These are phyloP conservation scores for Vicia sativa DNA, from an alignment of 306 rosid species.

Conservation along the genomic window DNA sequence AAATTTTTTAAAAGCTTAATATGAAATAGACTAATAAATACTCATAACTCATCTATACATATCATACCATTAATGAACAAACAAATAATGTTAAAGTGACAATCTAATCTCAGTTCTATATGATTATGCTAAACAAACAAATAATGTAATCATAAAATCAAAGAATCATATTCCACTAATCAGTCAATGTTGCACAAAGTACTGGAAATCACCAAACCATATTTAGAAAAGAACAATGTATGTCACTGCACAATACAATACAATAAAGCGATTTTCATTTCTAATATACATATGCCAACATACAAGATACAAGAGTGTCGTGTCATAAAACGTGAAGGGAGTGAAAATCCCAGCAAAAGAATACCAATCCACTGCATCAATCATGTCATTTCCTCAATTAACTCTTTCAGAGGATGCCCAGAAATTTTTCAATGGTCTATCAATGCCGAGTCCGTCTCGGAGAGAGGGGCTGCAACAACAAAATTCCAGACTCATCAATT, in stretches of 20 bases:
- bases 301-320: constrained; percentile 50
- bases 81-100: background rate
- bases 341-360: constrained; percentile 40
- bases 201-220: constrained; percentile 35
- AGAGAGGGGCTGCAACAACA: constrained; percentile 86
- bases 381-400: constrained; percentile 27
- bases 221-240: constrained; percentile 15
- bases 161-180: constrained; percentile 38
- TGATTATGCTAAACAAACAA: constrained; percentile 9
- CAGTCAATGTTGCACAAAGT: constrained; percentile 24
- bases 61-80: too few species aligned
- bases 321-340: constrained; percentile 46
- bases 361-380: constrained; percentile 44
- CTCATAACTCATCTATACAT: too few species aligned
- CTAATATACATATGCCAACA: constrained; percentile 35
- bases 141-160: background rate
- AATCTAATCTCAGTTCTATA: background rate
- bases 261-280: constrained; percentile 42
- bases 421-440: constrained; percentile 75
- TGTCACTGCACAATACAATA: constrained; percentile 32
- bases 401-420: constrained; percentile 36
- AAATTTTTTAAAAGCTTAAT: too few species aligned
- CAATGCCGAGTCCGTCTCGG: constrained; percentile 93
- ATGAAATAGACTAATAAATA: too few species aligned
- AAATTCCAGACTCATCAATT: constrained; percentile 30